These are phyloP conservation scores for Thymus mandschuricus DNA, from an alignment of 257 asterid genomes.

Conservation along the genomic window DNA sequence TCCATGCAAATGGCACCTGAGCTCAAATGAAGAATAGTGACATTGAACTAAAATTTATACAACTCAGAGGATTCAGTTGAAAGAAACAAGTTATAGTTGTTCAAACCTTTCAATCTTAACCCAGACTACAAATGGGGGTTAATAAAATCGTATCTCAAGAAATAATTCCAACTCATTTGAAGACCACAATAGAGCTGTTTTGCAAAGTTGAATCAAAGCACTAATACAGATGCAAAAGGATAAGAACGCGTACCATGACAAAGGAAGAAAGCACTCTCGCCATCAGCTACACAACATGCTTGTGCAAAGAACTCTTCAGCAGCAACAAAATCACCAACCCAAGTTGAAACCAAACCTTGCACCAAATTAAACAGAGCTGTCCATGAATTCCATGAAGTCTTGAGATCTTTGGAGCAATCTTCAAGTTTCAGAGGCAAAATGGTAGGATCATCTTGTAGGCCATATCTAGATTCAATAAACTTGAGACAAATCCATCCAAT, in stretches of 20 bases:
- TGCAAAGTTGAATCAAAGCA: background rate
- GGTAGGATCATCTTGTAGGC: constrained; percentile 56
- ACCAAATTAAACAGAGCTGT: constrained; percentile 66
- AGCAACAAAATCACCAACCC: constrained; percentile 56
- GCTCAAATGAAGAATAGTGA: constrained; percentile 27
- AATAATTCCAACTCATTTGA: background rate
- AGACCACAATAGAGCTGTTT: constrained; percentile 14
- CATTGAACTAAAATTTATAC: background rate
- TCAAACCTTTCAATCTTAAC: constrained; percentile 14
- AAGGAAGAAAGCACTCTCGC: constrained; percentile 67
- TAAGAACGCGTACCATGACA: constrained; percentile 71
- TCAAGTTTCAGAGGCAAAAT: constrained; percentile 52
- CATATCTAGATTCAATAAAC: constrained; percentile 66
- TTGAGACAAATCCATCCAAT: constrained; percentile 88
- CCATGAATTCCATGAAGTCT: constrained; percentile 72
- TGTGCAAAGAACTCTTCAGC: constrained; percentile 74
- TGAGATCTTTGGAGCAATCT: constrained; percentile 69
- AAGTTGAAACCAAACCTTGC: constrained; percentile 78
- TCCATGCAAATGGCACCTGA: constrained; percentile 89
- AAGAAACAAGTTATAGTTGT: background rate
- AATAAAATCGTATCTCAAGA: background rate
- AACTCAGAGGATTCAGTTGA: background rate
- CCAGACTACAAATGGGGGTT: background rate
- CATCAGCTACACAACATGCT: constrained; percentile 72
- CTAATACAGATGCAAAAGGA: constrained; percentile 23